Base-by-base conservation (phyloP, 2,329 filamentous ascomycete species). In the Pseudocercospora fuligena region DNA sequence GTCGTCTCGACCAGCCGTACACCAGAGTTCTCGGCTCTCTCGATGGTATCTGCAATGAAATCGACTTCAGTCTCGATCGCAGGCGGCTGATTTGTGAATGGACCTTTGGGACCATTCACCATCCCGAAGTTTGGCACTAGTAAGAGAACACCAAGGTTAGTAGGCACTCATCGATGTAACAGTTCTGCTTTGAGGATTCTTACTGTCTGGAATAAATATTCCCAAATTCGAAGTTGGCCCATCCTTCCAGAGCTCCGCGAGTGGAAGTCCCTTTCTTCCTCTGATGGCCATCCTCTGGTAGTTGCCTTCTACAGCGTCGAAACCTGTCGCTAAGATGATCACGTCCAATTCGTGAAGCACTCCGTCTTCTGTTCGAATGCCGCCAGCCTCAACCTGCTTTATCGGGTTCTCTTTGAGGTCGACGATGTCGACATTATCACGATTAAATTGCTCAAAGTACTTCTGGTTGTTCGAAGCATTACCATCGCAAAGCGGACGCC, bases 381-480 rank as follows among this genome's bases (percentile, higher is more conserved):
- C 82, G 87, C 88, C 49, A 82, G 78, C 6, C 86, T 87, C 69
- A 85, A 89, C 53, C 12, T 77, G 81, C 70, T 81, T 78, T 5
- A 77, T 80, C 25, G 83, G 72, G 14, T 79, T 78, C 64, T 78
- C 76, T 61, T 79, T 80, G 54, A 82, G 73, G 66, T 82, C 77
- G 19, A 83, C 74, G 14, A 83, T 76, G 25, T 80, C 75, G 61
- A 82, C 81, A 64, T 83, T 76, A 0, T 78, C 75, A 57, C 73
- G 76, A 66, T 83, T 79, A 23, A 83, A 74, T 70, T 79, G 75
- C 71, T 84, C 82, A 62, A 83, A 84, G 65, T 80, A 83, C 71
- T 82, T 78, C 63, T 83, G 81, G 64, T 82, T 81, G 4, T 83
- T 77, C 19, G 76, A 78, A 6, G 69, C 78, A 63, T 75, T 75